Percentiles rank a stretch among this genome's conserved stretches.
Evolutionary conservation across 2,329 filamentous ascomycete species (phyloP).

Genomic region (Pyrenochaeta sp.): DNA sequence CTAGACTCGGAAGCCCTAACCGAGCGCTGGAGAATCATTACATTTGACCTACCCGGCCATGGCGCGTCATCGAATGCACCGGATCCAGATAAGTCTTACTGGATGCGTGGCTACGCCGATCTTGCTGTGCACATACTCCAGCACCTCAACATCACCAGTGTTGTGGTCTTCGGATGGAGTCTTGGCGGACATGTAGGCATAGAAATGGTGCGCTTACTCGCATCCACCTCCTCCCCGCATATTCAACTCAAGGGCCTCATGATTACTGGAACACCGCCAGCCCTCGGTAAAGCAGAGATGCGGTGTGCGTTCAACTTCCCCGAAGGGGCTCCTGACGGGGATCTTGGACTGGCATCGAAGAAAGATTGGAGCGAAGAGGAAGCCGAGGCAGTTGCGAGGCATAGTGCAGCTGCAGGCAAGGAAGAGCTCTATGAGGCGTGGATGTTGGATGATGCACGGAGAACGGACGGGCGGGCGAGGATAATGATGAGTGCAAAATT

Average conservation of each 20-base stretch:
- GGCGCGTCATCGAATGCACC: slow-evolving; percentile 40
- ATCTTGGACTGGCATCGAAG: slow-evolving; percentile 21
- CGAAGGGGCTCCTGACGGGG: slow-evolving; percentile 15
- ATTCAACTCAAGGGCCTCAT: slow-evolving; percentile 35
- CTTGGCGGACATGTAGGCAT: slow-evolving; percentile 46
- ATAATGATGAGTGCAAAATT: slow-evolving; percentile 35
- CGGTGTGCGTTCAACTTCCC: slow-evolving; percentile 18
- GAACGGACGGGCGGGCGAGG: slow-evolving; percentile 36
- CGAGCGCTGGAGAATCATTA: slow-evolving; percentile 28
- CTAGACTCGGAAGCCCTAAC: slow-evolving; percentile 21
- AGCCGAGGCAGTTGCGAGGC: slow-evolving; percentile 21
- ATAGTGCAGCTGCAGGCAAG: slow-evolving; percentile 16
- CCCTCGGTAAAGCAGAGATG: slow-evolving; percentile 29
- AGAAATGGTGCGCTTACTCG: slow-evolving; percentile 36
- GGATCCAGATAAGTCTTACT: slow-evolving; percentile 34
- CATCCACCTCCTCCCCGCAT: neutral
- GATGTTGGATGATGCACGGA: slow-evolving; percentile 36
- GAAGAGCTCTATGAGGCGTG: slow-evolving; percentile 30
- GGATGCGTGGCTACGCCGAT: slow-evolving; percentile 41
- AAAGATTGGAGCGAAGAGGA: slow-evolving; percentile 27
- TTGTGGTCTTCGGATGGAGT: slow-evolving; percentile 44
- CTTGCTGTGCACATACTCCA: slow-evolving; percentile 39
- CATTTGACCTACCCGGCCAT: slow-evolving; percentile 49
- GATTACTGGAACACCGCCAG: slow-evolving; percentile 39
- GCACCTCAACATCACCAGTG: slow-evolving; percentile 25